Base-by-base conservation (phyloP, 352 stramenopile species). In the Pythium brachiatum region DNA sequence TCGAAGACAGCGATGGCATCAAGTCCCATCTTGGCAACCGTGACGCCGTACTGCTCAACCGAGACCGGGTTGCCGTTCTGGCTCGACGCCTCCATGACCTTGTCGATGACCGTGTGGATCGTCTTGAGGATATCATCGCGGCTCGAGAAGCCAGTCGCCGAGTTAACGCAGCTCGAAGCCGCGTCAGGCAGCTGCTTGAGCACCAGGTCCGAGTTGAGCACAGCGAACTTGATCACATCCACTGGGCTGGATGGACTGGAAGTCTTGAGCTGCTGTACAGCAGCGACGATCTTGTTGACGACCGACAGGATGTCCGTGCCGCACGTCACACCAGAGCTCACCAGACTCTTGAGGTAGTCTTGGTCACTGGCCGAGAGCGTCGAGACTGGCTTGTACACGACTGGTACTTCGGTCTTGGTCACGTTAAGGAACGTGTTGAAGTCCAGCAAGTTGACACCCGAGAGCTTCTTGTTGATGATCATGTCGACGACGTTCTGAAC, bases 231-330 rank as follows among this genome's bases (percentile, higher is more conserved):
- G 58, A 89, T 73, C 16, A 76, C 64, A 7, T 80, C 74, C 6
- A 68, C 52, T 0, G 74, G 60, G 5, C 59, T 77, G 0, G 55
- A 68, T 25, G 64, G 68, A 8, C 31, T 58, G 3, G 61, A 51
- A 6, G 60, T 61, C 21, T 80, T 81, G 41, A 84, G 69, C 23
- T 76, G 52, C 41, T 73, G 71, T 8, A 90, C 73, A 15, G 70
- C 62, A 1, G 56, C 60, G n/a, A 79, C 63, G 53, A 84, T 68
- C n/a, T 72, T 70, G 60, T 90, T 72, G 1, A 76, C 74, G 11
- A 86, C 60, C 4, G 53, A 66, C 38, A 86, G 77, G 53, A 87
- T 62, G 7, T 83, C 54, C 16, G 70, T 63, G 1, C 79, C 79
- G 25, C 79, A 89, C 0, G 48, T 81, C 0, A 68, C 64, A 9